These are phyloP conservation scores for Dendrobium nobile DNA, from an alignment of 106 monocot species.

Conservation along the genomic window DNA sequence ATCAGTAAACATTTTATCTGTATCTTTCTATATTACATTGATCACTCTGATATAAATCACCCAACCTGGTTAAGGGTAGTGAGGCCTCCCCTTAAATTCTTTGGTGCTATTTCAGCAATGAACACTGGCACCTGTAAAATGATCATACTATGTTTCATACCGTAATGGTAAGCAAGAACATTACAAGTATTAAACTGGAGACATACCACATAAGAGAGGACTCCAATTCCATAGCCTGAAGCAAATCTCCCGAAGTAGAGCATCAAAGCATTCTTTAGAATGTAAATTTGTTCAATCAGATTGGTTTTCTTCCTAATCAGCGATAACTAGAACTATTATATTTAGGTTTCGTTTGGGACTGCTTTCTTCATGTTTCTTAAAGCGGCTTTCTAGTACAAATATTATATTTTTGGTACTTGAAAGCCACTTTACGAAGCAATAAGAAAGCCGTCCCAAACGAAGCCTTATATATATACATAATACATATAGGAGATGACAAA, in stretches of 20 bases:
- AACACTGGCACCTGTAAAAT: slow-evolving; percentile 51
- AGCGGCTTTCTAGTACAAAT: too few species aligned
- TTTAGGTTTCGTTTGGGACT: too few species aligned
- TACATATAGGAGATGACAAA: slow-evolving; percentile 5
- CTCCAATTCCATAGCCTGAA: slow-evolving; percentile 44
- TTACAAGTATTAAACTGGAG: background rate
- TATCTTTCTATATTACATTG: background rate
- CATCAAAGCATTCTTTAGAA: slow-evolving; percentile 20
- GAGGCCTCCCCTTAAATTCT: slow-evolving; percentile 58
- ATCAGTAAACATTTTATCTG: background rate
- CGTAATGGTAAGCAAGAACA: background rate
- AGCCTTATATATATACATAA: too few species aligned
- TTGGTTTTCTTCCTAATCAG: background rate
- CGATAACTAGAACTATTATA: background rate
- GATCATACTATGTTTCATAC: background rate
- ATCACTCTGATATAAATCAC: background rate
- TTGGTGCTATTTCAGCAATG: slow-evolving; percentile 77
- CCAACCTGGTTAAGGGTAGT: slow-evolving; percentile 56
- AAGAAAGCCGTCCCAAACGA: too few species aligned
- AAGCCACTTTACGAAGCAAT: too few species aligned
- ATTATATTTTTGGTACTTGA: too few species aligned
- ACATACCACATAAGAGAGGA: slow-evolving; percentile 56
- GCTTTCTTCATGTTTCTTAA: too few species aligned
- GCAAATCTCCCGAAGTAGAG: slow-evolving; percentile 38
- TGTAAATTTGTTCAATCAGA: background rate